Base-by-base conservation (phyloP, 1,139 yeast species). In the Saccharomyces uvarum region DNA sequence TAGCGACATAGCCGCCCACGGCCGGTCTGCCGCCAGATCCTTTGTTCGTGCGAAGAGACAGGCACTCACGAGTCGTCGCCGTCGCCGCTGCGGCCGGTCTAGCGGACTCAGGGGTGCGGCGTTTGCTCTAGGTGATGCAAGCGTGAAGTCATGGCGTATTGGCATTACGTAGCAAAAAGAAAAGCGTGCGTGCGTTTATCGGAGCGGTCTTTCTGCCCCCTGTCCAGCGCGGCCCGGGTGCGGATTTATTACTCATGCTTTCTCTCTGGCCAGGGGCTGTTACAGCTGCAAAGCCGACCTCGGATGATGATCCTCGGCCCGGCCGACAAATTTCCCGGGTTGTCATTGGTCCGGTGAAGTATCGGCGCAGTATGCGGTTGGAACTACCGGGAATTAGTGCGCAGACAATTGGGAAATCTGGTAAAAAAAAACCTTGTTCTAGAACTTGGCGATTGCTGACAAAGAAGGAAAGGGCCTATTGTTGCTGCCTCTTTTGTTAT, bases 381-480 rank as follows among this genome's bases (percentile, higher is more conserved):
- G 44, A 38, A 38, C 24, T 38, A 38, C 44, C 44, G 44, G 44
- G 44, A 38, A 38, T 38, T 38, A 38, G n/a, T 2, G 19, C 24
- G 7, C 44, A 38, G 7, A 38, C 44, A 38, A 38, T 19, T 38
- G 26, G 2, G 44, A 38, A 38, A 19, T 11, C n/a, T 38, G 44
- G n/a, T 11, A 4, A 13, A 28, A 13, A 28, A 19, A 38, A 38
- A 38, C 44, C 44, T 38, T 38, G 44, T 38, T 38, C 44, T 38
- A 38, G 44, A 38, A 38, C 44, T 38, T 38, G 44, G 44, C 44
- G 44, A 38, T 19, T 38, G 44, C 44, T 38, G 44, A 38, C 44
- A 38, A 38, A 38, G 44, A 38, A 38, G 44, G 11, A 38, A 38
- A 38, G 44, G 44, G 44, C 44, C 44, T 38, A 11, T 38, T 38